phyloP scores from a whole-genome alignment of 176 grass and related monocot genomes.

The Oryza nivara region DNA sequence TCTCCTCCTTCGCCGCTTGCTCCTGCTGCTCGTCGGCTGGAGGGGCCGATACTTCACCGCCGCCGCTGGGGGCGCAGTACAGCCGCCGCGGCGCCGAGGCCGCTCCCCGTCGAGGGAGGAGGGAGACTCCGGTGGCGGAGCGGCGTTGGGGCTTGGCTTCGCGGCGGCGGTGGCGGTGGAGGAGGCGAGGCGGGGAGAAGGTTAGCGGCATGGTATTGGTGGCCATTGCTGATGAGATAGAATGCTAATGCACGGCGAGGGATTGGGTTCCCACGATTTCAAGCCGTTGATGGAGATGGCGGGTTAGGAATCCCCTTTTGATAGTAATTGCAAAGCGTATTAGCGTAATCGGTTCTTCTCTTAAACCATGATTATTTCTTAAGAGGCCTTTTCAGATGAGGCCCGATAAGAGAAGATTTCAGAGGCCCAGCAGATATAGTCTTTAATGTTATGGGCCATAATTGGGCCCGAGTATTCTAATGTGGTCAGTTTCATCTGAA shows the following conservation, averaged over 20 bases:
- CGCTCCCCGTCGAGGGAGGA: background rate
- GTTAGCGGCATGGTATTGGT: slow-evolving; percentile 44
- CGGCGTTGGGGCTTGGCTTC: background rate
- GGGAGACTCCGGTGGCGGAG: background rate
- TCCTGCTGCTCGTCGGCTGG: background rate
- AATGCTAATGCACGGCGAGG: background rate
- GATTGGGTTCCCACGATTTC: slow-evolving; percentile 16
- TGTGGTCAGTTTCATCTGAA: background rate
- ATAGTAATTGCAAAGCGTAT: background rate
- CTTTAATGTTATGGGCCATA: background rate
- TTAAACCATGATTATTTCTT: background rate
- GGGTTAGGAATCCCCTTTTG: background rate
- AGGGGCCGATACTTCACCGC: slow-evolving; percentile 29
- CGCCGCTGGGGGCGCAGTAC: slow-evolving; percentile 24
- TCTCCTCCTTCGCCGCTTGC: background rate
- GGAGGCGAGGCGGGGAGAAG: slow-evolving; percentile 27
- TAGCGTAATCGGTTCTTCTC: background rate
- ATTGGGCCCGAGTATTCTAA: background rate
- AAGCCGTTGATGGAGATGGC: slow-evolving; percentile 27
- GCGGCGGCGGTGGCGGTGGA: background rate
- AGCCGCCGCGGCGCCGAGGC: background rate
- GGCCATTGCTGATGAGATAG: slow-evolving; percentile 51
- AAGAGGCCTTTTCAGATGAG: background rate
- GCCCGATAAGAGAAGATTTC: background rate
- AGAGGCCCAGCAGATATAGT: background rate